Percentiles rank a stretch among this genome's conserved stretches.
Evolutionary conservation across 108 stramenopile species (phyloP).

Genomic region (Poteriospumella lacustris): DNA sequence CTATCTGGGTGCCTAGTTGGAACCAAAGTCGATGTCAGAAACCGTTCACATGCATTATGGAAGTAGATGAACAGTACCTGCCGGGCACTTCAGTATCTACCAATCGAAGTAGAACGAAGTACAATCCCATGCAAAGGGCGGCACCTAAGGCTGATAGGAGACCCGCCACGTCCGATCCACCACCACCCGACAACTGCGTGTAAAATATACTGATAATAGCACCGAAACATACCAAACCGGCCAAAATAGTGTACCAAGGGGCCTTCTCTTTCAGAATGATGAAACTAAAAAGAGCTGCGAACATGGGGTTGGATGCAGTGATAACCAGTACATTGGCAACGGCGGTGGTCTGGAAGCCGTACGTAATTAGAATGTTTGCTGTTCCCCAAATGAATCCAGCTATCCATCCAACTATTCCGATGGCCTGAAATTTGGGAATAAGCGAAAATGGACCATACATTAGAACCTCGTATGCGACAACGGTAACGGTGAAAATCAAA

Average conservation of each 20-base stretch:
- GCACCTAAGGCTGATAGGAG: not conserved
- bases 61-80: no score
- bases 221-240: not conserved
- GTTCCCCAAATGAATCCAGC: not conserved
- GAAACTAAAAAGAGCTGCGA: constrained; percentile 12
- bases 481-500: not conserved
- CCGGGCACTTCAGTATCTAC: no score
- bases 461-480: not conserved
- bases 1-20: constrained; percentile 2
- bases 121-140: not conserved
- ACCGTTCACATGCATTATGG: no score
- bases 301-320: constrained; percentile 13
- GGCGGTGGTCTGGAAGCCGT: not conserved
- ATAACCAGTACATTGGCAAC: constrained; percentile 23
- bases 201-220: constrained; percentile 10
- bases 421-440: not conserved
- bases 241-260: not conserved
- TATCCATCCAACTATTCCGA: not conserved
- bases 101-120: not conserved
- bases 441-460: no score
- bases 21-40: no score
- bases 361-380: not conserved
- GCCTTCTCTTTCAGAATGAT: not conserved
- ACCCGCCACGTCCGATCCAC: not conserved
- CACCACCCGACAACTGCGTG: not conserved